Base-by-base conservation (phyloP, 2,329 filamentous ascomycete species). In the Endocalyx cinctus region DNA sequence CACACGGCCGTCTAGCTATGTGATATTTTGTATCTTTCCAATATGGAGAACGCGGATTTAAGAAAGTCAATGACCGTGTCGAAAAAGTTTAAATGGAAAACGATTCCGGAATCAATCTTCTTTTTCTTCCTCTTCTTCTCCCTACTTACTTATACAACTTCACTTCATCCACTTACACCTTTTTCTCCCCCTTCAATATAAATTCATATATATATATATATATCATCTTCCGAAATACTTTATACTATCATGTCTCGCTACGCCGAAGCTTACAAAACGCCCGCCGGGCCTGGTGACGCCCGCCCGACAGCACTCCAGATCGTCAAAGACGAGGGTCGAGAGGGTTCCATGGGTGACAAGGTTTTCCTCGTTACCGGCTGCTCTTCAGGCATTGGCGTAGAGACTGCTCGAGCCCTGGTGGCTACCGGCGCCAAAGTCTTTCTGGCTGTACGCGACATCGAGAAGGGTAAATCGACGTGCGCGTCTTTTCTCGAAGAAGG, bases 281-380 rank as follows among this genome's bases (percentile, higher is more conserved):
- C 20, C 8, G 16, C 29, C 26, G 60, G 60, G 5, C 45, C 58
- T 5, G 59, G 58, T 12, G 61, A 64, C 43, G 47, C 47, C 10
- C 57, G 59, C 8, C 60, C 60, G 4, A 63, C 59, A 3, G 60
- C 60, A 6, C 26, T 57, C 4, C 53, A 62, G 35, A 58, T 64
- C 25, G 42, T 64, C 31, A 31, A 54, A 28, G 58, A 64, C 34
- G 47, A 64, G 20, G 42, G 43, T 16, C 38, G 33, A 5, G 41
- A 51, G 8, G 57, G 58, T 25, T 59, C 51, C 14, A 46, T 59
- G 23, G 37, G 39, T 3, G 58, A 50, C 34, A 64, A 63, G 38
- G 58, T 60, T 18, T 45, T 23, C 20, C 20, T 23, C 20, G 20
- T 23, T n/a, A 23, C 20, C 20, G 20, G 20, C 20, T 8, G 8